These are phyloP conservation scores for Taiozyma sp. DNA, from an alignment of 1,139 yeast species.

Conservation along the genomic window DNA sequence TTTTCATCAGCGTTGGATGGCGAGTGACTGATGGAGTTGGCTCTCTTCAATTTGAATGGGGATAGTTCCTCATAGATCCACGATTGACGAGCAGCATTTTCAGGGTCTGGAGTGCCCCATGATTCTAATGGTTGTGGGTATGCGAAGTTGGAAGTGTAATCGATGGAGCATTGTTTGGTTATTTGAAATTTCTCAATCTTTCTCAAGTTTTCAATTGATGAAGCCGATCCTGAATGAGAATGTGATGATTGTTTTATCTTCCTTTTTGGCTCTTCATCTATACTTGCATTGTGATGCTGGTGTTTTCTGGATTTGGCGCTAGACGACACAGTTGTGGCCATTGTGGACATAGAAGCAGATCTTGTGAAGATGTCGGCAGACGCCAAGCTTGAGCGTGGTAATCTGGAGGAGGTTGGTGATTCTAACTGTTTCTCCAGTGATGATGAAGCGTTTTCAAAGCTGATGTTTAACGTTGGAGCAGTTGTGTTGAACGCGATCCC, in stretches of 20 bases:
- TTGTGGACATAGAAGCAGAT: constrained; percentile 15
- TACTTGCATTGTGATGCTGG: background rate
- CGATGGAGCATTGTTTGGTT: constrained; percentile 14
- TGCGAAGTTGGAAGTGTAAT: constrained; percentile 7
- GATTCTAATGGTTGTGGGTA: constrained; percentile 4
- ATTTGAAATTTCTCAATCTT: constrained; percentile 19
- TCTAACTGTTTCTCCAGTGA: constrained; percentile 7
- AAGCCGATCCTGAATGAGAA: constrained; percentile 14
- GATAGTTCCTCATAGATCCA: constrained; percentile 19
- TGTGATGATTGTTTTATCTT: constrained; percentile 9
- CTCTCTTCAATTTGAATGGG: constrained; percentile 4
- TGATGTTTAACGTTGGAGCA: constrained; percentile 1
- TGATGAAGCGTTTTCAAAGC: constrained; percentile 8
- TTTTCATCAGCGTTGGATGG: constrained; percentile 5
- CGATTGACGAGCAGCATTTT: constrained; percentile 18
- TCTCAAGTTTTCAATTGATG: constrained; percentile 19
- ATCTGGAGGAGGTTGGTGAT: constrained; percentile 8
- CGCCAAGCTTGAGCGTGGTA: constrained; percentile 6
- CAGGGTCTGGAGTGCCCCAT: constrained; percentile 21
- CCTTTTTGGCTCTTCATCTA: constrained; percentile 3
- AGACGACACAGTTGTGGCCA: constrained; percentile 12
- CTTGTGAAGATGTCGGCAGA: constrained; percentile 12
- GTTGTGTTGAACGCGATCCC: constrained; percentile 19
- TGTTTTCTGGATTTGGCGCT: constrained; percentile 6
- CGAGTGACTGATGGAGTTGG: constrained; percentile 10